Evolutionary conservation across 768 basidiomycete species (phyloP), one percentile per base, ranked within the genome.

Genomic region (Psilocybe sp.): DNA sequence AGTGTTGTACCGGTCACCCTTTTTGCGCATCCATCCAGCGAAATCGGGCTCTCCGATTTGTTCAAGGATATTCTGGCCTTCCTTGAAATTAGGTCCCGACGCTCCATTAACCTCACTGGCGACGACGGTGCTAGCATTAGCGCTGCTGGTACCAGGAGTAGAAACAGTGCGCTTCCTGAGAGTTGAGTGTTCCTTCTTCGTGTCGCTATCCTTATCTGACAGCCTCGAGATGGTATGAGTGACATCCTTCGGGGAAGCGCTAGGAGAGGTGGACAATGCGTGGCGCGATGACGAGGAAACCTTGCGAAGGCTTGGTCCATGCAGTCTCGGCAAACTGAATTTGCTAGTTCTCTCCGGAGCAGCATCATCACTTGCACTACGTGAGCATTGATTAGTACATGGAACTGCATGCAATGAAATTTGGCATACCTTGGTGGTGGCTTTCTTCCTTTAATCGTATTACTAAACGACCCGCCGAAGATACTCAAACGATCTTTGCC

Each of bases 11-110:
- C 86, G 75, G 41, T 97, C 97, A 1, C 91, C 91, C 72, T 85
- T 92, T 80, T 98, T 99, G 63, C 89, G 80, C 87, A 99, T 87
- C 87, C 92, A 98, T 6, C 97, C 97, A 31, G 78, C 75, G 64
- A 90, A 84, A 69, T 99, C 97, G 13, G 92, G 83, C 19, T 80
- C 80, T 4, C 96, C 97, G 53, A 99, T 93, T 68, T 96, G 91
- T 48, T 92, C 84, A 47, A 97, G 66, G 43, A 97, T 88, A 51
- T 82, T 92, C 64, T 76, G 74, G 0, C 89, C 89, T 31, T 74
- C 75, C 59, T 77, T 79, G 53, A 84, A 28, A 28, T 28, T 64
- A 2, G 72, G 64, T 16, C 69, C 73, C 4, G 55, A 59, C 31
- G 51, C 53, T 15, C 55, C 57, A 45, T 55, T 56, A 18, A 44